A percentile compares a stretch with the other conserved stretches of the same genome.
Evolutionary conservation across 768 basidiomycete species (phyloP).

Genomic region (Mycena polygramma): DNA sequence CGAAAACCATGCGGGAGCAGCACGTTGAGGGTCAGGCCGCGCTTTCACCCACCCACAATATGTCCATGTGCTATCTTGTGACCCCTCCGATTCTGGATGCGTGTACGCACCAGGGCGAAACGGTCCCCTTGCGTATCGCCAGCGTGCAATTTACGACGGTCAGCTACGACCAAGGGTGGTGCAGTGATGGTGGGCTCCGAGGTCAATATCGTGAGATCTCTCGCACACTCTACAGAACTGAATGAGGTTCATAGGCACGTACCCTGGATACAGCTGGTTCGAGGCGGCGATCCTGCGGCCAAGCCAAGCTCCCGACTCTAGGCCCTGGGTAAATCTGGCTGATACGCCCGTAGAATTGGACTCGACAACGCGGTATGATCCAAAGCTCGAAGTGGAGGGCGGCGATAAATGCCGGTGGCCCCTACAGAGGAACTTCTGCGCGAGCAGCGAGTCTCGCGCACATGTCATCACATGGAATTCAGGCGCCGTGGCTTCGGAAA

Average conservation of each 20-base stretch:
- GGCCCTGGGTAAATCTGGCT: too few relatives aligned
- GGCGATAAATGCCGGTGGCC: too few relatives aligned
- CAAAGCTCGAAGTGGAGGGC: too few relatives aligned
- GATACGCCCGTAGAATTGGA: too few relatives aligned
- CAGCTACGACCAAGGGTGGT: neutral
- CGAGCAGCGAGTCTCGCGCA: too few relatives aligned
- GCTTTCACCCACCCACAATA: neutral
- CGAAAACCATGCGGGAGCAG: neutral
- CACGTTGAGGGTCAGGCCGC: neutral
- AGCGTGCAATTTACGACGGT: neutral
- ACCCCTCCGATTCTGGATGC: neutral
- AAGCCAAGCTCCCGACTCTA: neutral
- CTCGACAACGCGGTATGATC: too few relatives aligned
- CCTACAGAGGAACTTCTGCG: too few relatives aligned
- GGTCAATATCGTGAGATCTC: too few relatives aligned
- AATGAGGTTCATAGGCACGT: neutral
- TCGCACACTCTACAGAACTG: too few relatives aligned
- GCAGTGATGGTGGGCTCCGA: neutral
- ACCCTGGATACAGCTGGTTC: neutral
- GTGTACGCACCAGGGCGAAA: neutral
- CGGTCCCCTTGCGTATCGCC: neutral
- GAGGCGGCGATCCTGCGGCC: neutral
- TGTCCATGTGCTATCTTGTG: neutral
- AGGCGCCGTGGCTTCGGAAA: too few relatives aligned
- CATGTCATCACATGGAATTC: too few relatives aligned